Percentiles rank a stretch among this genome's conserved stretches.
Conservation (phyloP, 345 rosid genomes). For the Gossypium herbaceum region DNA sequence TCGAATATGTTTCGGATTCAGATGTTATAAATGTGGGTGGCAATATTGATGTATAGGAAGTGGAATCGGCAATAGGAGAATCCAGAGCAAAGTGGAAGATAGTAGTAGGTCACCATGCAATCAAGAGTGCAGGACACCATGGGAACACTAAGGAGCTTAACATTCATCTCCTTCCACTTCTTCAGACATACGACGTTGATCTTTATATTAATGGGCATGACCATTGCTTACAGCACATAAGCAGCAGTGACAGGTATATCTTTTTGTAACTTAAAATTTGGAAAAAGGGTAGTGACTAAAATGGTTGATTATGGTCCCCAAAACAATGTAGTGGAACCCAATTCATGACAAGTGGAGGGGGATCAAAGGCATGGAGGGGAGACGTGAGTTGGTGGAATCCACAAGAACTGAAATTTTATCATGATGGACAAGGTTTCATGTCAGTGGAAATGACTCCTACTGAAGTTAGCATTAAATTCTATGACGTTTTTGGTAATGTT, state of each 20-base stretch:
- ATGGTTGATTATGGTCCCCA: not conserved
- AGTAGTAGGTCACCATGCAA: constrained; percentile 53
- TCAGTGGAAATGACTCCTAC: constrained; percentile 38
- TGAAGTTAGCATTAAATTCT: constrained; percentile 30
- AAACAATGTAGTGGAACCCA: constrained; percentile 32
- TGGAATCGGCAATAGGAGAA: constrained; percentile 34
- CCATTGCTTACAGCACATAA: constrained; percentile 77
- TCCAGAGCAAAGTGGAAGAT: constrained; percentile 48
- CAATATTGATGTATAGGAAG: constrained; percentile 20
- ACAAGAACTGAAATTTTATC: constrained; percentile 52
- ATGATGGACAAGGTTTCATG: constrained; percentile 84
- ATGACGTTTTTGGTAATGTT: constrained; percentile 49
- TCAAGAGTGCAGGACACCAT: constrained; percentile 46
- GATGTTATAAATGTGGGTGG: not conserved
- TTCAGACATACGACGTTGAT: constrained; percentile 57
- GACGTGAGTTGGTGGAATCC: constrained; percentile 37
- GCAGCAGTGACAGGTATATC: constrained; percentile 46
- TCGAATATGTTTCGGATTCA: not conserved
- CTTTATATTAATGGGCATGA: constrained; percentile 79
- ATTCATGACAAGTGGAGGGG: constrained; percentile 73
- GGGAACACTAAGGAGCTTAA: constrained; percentile 38
- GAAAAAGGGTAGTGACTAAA: not conserved
- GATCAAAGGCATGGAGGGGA: constrained; percentile 86
- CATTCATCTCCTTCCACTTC: constrained; percentile 33
- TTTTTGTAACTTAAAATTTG: not conserved